A percentile compares a stretch with the other conserved stretches of the same genome.
phyloP scores from a whole-genome alignment of 1,284 basidiomycete genomes.

The Apiotrichum akiyoshidainum region DNA sequence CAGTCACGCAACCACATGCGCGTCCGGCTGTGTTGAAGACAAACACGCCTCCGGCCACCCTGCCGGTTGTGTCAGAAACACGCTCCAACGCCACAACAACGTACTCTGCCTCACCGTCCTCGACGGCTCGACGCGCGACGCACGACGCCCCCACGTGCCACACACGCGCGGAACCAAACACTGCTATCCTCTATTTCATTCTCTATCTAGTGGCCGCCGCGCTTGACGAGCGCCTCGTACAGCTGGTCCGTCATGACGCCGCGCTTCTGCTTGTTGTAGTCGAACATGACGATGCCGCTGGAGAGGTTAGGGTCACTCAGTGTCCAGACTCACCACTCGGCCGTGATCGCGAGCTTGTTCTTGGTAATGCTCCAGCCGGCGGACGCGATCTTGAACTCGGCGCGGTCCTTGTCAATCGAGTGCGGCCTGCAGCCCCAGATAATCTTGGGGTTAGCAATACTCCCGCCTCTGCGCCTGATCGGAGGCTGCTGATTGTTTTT shows the following conservation, averaged over 20 bases:
- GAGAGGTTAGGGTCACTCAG: conserved; percentile 10
- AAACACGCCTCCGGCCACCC: too few relatives aligned
- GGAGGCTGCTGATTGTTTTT: too few relatives aligned
- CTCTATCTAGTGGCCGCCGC: conserved; percentile 4
- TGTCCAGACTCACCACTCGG: conserved; percentile 10
- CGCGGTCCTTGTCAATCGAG: conserved; percentile 34
- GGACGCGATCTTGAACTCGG: conserved; percentile 35
- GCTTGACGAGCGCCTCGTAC: conserved; percentile 25
- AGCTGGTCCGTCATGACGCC: conserved; percentile 40
- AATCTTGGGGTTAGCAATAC: conserved; percentile 27
- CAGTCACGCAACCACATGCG: too few relatives aligned
- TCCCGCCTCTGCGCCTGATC: too few relatives aligned
- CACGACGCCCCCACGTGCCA: too few relatives aligned
- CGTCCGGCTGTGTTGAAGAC: too few relatives aligned
- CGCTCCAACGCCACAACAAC: too few relatives aligned
- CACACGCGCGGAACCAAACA: too few relatives aligned
- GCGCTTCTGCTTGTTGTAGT: conserved; percentile 41
- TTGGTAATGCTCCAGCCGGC: conserved; percentile 41
- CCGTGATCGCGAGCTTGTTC: conserved; percentile 36
- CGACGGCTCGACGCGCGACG: too few relatives aligned
- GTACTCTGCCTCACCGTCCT: too few relatives aligned
- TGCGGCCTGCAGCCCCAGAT: conserved; percentile 37
- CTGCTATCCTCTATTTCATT: too few relatives aligned
- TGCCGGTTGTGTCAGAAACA: too few relatives aligned
- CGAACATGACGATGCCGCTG: conserved; percentile 45